A percentile compares a stretch with the other conserved stretches of the same genome.
Conservation (phyloP, 176 grass and related monocot genomes). For the Pontederia paniculata region DNA sequence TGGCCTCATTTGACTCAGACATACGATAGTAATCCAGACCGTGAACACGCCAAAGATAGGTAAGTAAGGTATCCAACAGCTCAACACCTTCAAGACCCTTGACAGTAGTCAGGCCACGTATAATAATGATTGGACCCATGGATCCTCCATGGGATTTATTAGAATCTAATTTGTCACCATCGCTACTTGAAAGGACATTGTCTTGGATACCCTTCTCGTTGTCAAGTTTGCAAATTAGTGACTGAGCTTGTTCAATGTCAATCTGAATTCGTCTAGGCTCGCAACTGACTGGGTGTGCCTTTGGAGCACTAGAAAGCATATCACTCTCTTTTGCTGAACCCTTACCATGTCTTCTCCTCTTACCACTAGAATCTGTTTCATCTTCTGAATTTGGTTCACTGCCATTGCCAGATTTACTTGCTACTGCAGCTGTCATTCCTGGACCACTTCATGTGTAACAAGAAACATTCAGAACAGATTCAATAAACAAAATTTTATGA, state of each 20-base stretch:
- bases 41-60: conserved; percentile 93
- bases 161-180: conserved; percentile 50
- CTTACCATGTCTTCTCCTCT: conserved; percentile 67
- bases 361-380: conserved; percentile 55
- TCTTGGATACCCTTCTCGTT: conserved; percentile 76
- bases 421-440: conserved; percentile 33
- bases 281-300: conserved; percentile 64
- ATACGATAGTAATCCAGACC: conserved; percentile 94
- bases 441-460: conserved; percentile 53
- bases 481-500: background rate
- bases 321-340: conserved; percentile 55
- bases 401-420: conserved; percentile 40
- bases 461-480: conserved; percentile 29
- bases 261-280: conserved; percentile 62
- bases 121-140: conserved; percentile 94
- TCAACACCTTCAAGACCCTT: conserved; percentile 95
- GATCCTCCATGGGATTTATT: conserved; percentile 84
- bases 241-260: conserved; percentile 71
- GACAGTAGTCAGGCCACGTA: conserved; percentile 84
- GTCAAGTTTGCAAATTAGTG: conserved; percentile 69
- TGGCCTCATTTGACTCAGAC: conserved; percentile 53
- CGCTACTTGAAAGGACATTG: conserved; percentile 53
- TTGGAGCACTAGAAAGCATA: conserved; percentile 48
- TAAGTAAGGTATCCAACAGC: conserved; percentile 77
- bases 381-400: conserved; percentile 86